Base-by-base conservation (phyloP, 1,139 yeast species). In the Saccharomyces hybrid region DNA sequence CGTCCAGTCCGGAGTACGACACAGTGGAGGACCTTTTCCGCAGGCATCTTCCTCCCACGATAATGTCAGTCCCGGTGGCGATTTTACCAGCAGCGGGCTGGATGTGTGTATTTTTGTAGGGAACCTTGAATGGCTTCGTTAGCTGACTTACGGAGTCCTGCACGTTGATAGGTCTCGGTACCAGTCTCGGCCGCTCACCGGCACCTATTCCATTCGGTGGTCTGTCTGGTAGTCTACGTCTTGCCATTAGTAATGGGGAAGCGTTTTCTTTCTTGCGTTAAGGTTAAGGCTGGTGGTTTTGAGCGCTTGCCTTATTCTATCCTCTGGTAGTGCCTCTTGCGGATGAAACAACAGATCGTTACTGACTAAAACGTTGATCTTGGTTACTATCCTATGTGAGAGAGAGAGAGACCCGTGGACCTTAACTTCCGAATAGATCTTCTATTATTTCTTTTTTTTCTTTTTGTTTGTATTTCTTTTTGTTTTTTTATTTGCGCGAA, bases 101-200 rank as follows among this genome's bases (percentile, higher is more conserved):
- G 51, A 64, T 47, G 49, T 68, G 55, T 26, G 66, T 48, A 1
- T 58, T 58, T 51, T 67, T 69, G 51, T 75, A 68, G 1, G 82
- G 82, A 1, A 77, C 67, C 56, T 69, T 75, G 65, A 79, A 79
- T 0, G 83, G 83, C 57, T 71, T 76, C 2, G 75, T 61, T n/a
- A 79, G 63, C 1, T 67, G 65, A 3, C 55, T 62, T 2, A 62
- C 53, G 2, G 74, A 61, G 1, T 56, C 57, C 29, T 65, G 59
- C 2, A 61, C 54, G 51, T 71, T 65, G 6, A 70, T 50, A 8
- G 64, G 62, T 31, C 64, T 58, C 8, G 73, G 73, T 4, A 65
- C 63, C 47, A 67, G 56, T 52, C 61, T 59, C 2, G 74, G 74
- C 46, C 67, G 59, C 24, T 64, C 61, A 1, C 73, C 74, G 7